phyloP scores from a whole-genome alignment of 2,329 filamentous ascomycete species.

The Scytalidium lignicola region DNA sequence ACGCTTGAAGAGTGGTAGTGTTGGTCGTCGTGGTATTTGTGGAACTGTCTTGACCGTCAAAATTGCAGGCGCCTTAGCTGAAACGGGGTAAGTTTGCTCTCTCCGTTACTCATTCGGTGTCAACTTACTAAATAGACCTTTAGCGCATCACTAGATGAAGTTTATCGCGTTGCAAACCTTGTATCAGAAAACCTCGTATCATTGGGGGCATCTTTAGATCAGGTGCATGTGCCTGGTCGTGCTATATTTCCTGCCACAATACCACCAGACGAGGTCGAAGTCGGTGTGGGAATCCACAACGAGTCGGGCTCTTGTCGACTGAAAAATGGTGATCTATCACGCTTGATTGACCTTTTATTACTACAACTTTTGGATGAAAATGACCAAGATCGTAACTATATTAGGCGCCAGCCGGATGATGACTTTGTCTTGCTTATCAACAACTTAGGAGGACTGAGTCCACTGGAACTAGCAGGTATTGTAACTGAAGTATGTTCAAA shows the following conservation, averaged over 20 bases:
- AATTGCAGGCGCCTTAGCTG: slow-evolving; percentile 28
- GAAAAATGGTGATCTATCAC: slow-evolving; percentile 1
- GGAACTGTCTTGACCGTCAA: slow-evolving; percentile 44
- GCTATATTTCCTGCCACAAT: no score
- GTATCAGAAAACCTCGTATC: slow-evolving; percentile 34
- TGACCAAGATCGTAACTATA: no score
- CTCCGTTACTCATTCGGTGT: no score
- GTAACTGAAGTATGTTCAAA: slow-evolving; percentile 33
- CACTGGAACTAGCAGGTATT: slow-evolving; percentile 41
- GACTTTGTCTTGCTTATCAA: slow-evolving; percentile 10
- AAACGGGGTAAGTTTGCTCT: slow-evolving; percentile 14
- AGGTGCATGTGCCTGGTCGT: slow-evolving; percentile 43
- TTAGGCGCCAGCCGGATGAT: no score
- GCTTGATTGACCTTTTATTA: slow-evolving; percentile 12
- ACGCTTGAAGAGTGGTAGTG: slow-evolving; percentile 43
- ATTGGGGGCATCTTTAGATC: slow-evolving; percentile 44
- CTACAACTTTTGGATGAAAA: no score
- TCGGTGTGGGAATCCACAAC: slow-evolving; percentile 47
- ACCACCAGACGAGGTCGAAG: no score
- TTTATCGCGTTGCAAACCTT: slow-evolving; percentile 19
- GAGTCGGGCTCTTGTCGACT: slow-evolving; percentile 34
- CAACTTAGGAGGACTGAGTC: slow-evolving; percentile 11
- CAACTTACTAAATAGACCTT: slow-evolving; percentile 11
- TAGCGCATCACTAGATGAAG: slow-evolving; percentile 16
- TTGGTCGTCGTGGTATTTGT: slow-evolving; percentile 43